These are phyloP conservation scores for Microstegium vimineum DNA, from an alignment of 176 grass and related monocot species.

Conservation along the genomic window DNA sequence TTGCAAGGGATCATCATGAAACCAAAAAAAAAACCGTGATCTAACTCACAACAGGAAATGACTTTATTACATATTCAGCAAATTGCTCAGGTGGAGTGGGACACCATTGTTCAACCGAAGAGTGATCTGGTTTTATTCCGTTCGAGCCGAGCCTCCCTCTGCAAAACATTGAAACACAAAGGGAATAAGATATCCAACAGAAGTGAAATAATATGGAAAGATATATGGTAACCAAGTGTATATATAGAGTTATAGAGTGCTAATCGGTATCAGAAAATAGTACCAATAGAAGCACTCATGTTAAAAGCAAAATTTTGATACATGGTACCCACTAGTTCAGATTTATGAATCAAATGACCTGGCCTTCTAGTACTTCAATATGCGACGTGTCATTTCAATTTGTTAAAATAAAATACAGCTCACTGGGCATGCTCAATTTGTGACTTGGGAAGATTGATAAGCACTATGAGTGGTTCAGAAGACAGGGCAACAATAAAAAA, in stretches of 20 bases:
- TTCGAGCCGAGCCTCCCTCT: slow-evolving; percentile 85
- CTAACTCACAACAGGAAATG: background rate
- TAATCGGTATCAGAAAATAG: background rate
- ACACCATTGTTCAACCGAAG: slow-evolving; percentile 23
- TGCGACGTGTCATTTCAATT: background rate
- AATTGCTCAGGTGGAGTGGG: background rate
- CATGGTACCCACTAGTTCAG: background rate
- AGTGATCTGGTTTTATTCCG: slow-evolving; percentile 57
- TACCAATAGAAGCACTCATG: background rate
- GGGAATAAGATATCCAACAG: background rate
- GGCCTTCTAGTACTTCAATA: background rate
- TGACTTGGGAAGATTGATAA: too few species aligned
- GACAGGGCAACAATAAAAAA: background rate
- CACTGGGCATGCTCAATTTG: background rate
- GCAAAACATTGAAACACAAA: slow-evolving; percentile 15
- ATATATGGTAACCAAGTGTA: background rate
- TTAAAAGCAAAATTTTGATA: background rate
- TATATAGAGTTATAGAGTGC: background rate
- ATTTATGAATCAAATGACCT: background rate
- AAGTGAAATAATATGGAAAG: background rate
- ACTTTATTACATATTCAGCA: slow-evolving; percentile 22
- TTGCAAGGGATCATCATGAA: slow-evolving; percentile 8
- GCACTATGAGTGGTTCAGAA: background rate
- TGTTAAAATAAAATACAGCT: background rate
- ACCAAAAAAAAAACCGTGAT: background rate